phyloP scores from a whole-genome alignment of 345 rosid genomes.

The Draba incana region DNA sequence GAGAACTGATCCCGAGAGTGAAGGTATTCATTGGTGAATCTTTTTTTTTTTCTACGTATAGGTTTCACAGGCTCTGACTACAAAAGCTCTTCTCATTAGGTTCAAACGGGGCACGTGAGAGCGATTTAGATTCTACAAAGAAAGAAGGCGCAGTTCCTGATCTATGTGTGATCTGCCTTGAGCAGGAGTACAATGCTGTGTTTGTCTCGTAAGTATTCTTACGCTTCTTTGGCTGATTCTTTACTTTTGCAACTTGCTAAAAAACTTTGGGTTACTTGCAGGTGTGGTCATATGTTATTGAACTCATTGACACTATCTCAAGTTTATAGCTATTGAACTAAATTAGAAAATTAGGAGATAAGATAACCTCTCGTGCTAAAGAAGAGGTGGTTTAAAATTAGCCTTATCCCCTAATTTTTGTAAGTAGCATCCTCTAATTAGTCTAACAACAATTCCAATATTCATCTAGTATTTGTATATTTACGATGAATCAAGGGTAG shows the following conservation, averaged over 20 bases:
- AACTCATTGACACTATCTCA: constrained; percentile 3
- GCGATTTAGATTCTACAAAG: no score
- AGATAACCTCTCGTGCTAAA: no score
- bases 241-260: constrained; percentile 23
- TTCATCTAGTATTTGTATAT: no score
- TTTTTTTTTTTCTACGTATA: not conserved
- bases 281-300: constrained; percentile 99
- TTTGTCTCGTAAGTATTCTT: constrained; percentile 73
- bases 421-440: no score
- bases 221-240: constrained; percentile 14
- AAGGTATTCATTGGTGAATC: constrained; percentile 49
- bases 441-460: no score
- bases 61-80: constrained; percentile 1
- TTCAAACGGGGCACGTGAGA: constrained; percentile 53
- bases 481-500: no score
- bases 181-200: constrained; percentile 87
- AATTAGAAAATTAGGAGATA: no score
- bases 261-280: constrained; percentile 38
- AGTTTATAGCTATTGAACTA: no score
- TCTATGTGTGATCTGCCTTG: no score
- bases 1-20: constrained; percentile 61
- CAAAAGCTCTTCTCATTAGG: constrained; percentile 42
- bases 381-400: no score
- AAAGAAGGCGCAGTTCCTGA: constrained; percentile 63
- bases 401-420: no score